phyloP scores from a whole-genome alignment of 1,284 basidiomycete species.

The Naganishia albida region DNA sequence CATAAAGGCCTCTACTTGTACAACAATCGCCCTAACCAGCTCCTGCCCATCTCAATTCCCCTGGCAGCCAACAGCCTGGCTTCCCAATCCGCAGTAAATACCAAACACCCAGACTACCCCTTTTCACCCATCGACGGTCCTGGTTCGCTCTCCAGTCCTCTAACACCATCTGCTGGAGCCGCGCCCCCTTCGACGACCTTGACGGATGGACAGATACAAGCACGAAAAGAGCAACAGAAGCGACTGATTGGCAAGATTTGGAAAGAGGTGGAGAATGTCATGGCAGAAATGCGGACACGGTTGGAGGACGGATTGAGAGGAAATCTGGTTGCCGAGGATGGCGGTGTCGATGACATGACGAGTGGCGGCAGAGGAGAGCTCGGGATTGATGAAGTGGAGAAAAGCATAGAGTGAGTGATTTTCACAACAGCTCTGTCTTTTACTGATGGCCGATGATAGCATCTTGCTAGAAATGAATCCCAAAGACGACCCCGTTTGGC shows the following conservation, averaged over 20 bases:
- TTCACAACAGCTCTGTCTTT: no score
- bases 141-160: neutral
- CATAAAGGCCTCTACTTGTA: slow-evolving; percentile 93
- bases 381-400: slow-evolving; percentile 87
- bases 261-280: slow-evolving; percentile 90
- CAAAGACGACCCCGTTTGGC: slow-evolving; percentile 80
- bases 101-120: slow-evolving; percentile 18
- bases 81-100: neutral
- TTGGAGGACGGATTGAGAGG: slow-evolving; percentile 72
- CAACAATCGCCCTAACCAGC: slow-evolving; percentile 79
- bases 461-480: slow-evolving; percentile 79
- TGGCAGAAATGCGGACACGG: slow-evolving; percentile 82
- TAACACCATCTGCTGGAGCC: slow-evolving; percentile 36
- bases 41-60: slow-evolving; percentile 59
- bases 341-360: neutral
- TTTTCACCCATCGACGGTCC: slow-evolving; percentile 18
- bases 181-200: slow-evolving; percentile 56
- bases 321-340: slow-evolving; percentile 65
- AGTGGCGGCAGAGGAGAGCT: slow-evolving; percentile 1
- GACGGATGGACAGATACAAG: slow-evolving; percentile 34
- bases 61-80: slow-evolving; percentile 50
- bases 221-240: slow-evolving; percentile 70
- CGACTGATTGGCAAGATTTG: slow-evolving; percentile 95
- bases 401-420: slow-evolving; percentile 82
- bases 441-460: slow-evolving; percentile 54